Evolutionary conservation across 2,329 filamentous ascomycete genomes (phyloP).

Genomic region (Colletotrichum musicola): DNA sequence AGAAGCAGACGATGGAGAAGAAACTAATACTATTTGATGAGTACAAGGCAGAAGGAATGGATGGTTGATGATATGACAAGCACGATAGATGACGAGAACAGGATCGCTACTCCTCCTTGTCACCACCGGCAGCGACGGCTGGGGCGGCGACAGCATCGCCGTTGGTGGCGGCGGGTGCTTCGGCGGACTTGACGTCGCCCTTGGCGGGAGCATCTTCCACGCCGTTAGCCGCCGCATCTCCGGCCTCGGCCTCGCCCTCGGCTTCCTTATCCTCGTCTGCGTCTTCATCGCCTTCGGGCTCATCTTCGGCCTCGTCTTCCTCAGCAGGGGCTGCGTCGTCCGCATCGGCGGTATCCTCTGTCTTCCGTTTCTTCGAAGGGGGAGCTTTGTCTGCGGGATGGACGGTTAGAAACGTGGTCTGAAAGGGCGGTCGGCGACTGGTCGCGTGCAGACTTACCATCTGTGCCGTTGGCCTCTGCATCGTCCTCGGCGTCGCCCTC

Average conservation of each 20-base stretch:
- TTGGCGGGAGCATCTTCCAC: constrained; percentile 44
- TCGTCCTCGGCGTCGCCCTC: constrained; percentile 48
- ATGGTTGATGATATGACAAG: background rate
- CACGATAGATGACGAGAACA: constrained; percentile 1
- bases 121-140: constrained; percentile 41
- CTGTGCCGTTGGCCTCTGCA: constrained; percentile 42
- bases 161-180: constrained; percentile 43
- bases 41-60: constrained; percentile 1
- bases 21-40: background rate
- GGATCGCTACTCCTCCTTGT: constrained; percentile 38
- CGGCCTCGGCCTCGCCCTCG: constrained; percentile 43
- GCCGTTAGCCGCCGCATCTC: constrained; percentile 41
- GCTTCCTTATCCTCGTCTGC: constrained; percentile 45
- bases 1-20: constrained; percentile 16
- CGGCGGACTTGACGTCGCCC: constrained; percentile 45
- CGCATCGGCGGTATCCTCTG: constrained; percentile 46
- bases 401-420: too few species aligned
- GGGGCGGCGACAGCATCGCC: constrained; percentile 42
- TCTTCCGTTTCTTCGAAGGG: constrained; percentile 67
- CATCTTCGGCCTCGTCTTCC: constrained; percentile 48
- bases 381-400: constrained; percentile 53
- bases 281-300: constrained; percentile 47
- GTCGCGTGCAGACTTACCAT: constrained; percentile 13
- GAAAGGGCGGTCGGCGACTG: too few species aligned
- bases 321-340: constrained; percentile 48